Percentiles rank a stretch among this genome's conserved stretches.
Conservation (phyloP, 345 rosid species). For the Gossypium mustelinum region DNA sequence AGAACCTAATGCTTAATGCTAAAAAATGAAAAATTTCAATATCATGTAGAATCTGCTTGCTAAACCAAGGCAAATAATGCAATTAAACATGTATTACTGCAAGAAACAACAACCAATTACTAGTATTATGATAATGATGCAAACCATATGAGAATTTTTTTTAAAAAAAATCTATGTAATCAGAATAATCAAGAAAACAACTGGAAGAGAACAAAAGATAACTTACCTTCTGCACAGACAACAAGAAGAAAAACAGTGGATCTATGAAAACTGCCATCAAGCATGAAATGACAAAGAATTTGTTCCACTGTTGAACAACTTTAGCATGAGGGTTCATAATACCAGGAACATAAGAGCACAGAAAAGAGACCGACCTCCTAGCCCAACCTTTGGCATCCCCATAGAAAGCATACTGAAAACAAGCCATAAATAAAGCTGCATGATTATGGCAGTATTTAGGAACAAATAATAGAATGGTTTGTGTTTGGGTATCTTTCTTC, state of each 20-base stretch:
- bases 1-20: neutral
- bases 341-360: conserved; percentile 39
- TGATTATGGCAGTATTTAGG: neutral
- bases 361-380: conserved; percentile 38
- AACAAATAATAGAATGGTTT: neutral
- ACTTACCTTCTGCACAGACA: conserved; percentile 43
- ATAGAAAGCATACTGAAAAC: conserved; percentile 56
- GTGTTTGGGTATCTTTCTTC: neutral
- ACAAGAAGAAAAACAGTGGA: conserved; percentile 79
- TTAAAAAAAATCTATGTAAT: neutral
- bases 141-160: neutral
- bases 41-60: neutral
- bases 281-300: conserved; percentile 66
- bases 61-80: conserved; percentile 2
- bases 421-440: neutral
- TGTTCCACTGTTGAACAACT: conserved; percentile 61
- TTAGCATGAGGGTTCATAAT: conserved; percentile 81
- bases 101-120: neutral
- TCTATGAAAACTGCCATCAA: conserved; percentile 59
- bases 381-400: conserved; percentile 92
- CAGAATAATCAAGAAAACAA: neutral
- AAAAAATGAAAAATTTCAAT: neutral
- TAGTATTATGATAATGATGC: neutral
- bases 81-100: neutral
- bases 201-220: neutral